Conservation (phyloP, 1,139 yeast species). For the Geotrichum candidum region DNA sequence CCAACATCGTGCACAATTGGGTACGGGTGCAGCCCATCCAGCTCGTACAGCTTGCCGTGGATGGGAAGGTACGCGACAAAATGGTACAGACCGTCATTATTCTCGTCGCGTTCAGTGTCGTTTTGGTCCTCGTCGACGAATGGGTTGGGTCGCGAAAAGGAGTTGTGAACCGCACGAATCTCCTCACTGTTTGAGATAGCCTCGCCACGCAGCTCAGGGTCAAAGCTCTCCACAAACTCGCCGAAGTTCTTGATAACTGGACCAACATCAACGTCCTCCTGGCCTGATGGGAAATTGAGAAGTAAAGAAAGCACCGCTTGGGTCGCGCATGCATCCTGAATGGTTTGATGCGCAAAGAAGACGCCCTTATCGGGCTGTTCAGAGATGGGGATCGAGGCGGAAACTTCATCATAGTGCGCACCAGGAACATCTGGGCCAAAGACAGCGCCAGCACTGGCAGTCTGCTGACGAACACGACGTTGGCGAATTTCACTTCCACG, state of each 20-base stretch:
- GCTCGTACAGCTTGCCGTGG: slow-evolving; percentile 51
- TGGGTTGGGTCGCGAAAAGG: slow-evolving; percentile 54
- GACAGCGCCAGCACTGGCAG: slow-evolving; percentile 25
- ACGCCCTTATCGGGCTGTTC: slow-evolving; percentile 32
- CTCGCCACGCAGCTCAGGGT: slow-evolving; percentile 56
- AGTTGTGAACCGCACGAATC: slow-evolving; percentile 56
- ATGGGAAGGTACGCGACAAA: slow-evolving; percentile 51
- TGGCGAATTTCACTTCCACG: slow-evolving; percentile 31
- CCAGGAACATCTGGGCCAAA: slow-evolving; percentile 36
- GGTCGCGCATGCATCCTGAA: slow-evolving; percentile 73
- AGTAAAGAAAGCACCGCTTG: slow-evolving; percentile 63
- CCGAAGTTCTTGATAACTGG: slow-evolving; percentile 46
- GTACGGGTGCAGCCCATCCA: slow-evolving; percentile 57
- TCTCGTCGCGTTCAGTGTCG: slow-evolving; percentile 35
- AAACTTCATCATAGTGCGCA: slow-evolving; percentile 42
- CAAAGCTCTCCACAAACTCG: slow-evolving; percentile 50
- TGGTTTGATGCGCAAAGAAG: slow-evolving; percentile 62
- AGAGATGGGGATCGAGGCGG: slow-evolving; percentile 9
- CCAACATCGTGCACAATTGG: slow-evolving; percentile 50
- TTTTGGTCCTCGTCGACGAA: slow-evolving; percentile 41
- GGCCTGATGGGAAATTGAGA: slow-evolving; percentile 37
- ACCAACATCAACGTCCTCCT: slow-evolving; percentile 39
- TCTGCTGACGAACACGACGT: slow-evolving; percentile 9
- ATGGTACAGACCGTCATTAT: slow-evolving; percentile 55
- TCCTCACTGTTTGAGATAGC: slow-evolving; percentile 56